Evolutionary conservation across 2,329 filamentous ascomycete species (phyloP).

Genomic region (Diaporthe caulivora): DNA sequence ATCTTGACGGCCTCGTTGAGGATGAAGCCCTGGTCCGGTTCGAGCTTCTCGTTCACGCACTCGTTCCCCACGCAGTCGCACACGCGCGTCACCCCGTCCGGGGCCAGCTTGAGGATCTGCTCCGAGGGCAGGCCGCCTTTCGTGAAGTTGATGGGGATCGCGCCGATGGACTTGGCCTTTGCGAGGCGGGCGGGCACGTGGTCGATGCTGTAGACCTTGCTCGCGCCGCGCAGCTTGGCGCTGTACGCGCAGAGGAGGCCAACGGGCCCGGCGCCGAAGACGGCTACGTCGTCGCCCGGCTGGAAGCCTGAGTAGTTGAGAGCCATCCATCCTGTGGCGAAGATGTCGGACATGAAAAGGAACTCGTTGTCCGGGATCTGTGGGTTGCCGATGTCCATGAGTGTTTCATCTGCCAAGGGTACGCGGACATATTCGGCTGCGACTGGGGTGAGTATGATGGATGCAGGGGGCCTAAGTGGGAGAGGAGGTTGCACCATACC

Average conservation of each 20-base stretch:
- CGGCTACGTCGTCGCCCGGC: constrained; percentile 48
- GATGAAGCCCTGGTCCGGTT: constrained; percentile 41
- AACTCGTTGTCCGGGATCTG: constrained; percentile 43
- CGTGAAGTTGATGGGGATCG: constrained; percentile 43
- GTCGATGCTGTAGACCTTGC: constrained; percentile 43
- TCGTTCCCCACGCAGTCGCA: constrained; percentile 43
- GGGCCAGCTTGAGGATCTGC: constrained; percentile 42
- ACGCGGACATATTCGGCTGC: constrained; percentile 43
- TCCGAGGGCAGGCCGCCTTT: constrained; percentile 37
- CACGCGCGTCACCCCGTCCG: constrained; percentile 41
- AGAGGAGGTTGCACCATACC: not conserved
- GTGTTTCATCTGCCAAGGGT: constrained; percentile 41
- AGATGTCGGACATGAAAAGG: constrained; percentile 51
- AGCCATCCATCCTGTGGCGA: constrained; percentile 53
- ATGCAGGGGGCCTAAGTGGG: not conserved
- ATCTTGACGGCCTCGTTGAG: constrained; percentile 41
- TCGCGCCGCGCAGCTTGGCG: constrained; percentile 45
- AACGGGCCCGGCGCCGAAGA: constrained; percentile 46
- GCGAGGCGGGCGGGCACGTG: constrained; percentile 43
- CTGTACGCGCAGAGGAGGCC: constrained; percentile 45
- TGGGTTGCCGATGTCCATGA: constrained; percentile 39
- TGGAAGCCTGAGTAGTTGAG: constrained; percentile 53
- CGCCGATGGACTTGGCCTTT: constrained; percentile 42
- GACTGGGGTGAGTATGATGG: not conserved
- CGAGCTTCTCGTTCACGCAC: constrained; percentile 41